Percentiles rank a stretch among this genome's conserved stretches.
Conservation (phyloP, 345 rosid genomes). For the Lepidium africanum region DNA sequence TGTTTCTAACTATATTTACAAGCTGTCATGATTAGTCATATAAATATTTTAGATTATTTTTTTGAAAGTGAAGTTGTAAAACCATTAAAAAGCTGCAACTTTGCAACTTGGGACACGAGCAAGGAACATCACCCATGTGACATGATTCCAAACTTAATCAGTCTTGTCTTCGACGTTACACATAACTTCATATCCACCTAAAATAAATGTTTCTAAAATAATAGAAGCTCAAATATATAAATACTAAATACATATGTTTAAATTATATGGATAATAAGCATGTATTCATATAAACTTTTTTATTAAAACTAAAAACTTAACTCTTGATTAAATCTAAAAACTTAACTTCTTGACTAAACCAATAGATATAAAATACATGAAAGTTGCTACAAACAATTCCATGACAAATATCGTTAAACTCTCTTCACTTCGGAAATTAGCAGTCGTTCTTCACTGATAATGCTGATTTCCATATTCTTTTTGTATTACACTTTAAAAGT, state of each 20-base stretch:
- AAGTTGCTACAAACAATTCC: too few relatives aligned
- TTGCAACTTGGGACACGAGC: constrained; percentile 28
- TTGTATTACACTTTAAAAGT: too few relatives aligned
- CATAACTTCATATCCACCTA: constrained; percentile 12
- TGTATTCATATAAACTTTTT: too few relatives aligned
- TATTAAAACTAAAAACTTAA: too few relatives aligned
- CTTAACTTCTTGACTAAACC: too few relatives aligned
- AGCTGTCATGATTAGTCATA: not conserved
- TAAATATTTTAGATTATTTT: not conserved
- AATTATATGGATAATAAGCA: too few relatives aligned
- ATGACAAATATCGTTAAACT: too few relatives aligned
- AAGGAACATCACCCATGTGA: constrained; percentile 26
- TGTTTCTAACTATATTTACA: not conserved
- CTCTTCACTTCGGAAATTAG: too few relatives aligned
- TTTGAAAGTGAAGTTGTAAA: not conserved
- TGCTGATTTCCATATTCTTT: too few relatives aligned
- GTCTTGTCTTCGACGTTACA: constrained; percentile 30
- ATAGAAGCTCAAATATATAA: not conserved
- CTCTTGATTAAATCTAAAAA: too few relatives aligned
- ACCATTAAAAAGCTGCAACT: constrained; percentile 16
- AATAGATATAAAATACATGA: too few relatives aligned
- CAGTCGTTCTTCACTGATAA: too few relatives aligned
- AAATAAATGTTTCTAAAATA: not conserved
- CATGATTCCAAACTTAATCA: constrained; percentile 22
- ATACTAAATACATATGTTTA: not conserved